A percentile compares a stretch with the other conserved stretches of the same genome.
These are phyloP conservation scores for Moesziomyces antarcticus DNA, from an alignment of 1,284 basidiomycete species.

Conservation along the genomic window DNA sequence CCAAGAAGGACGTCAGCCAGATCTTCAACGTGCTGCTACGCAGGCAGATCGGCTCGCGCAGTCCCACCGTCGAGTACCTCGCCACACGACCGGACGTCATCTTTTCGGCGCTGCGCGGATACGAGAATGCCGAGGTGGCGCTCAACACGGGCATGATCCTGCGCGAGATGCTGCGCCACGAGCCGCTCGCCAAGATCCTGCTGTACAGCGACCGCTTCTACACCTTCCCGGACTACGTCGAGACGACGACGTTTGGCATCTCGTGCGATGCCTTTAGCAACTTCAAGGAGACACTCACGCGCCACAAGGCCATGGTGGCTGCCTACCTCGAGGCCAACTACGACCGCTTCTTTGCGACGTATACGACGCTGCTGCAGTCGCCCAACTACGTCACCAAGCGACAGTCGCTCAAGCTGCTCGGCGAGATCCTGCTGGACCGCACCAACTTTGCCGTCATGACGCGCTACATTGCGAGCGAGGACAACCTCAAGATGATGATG, in stretches of 20 bases:
- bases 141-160: slow-evolving; percentile 98
- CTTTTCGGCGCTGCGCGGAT: slow-evolving; percentile 81
- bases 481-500: slow-evolving; percentile 99
- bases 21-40: slow-evolving; percentile 96
- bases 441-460: slow-evolving; percentile 99
- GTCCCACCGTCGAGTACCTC: slow-evolving; percentile 95
- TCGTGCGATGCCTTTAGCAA: slow-evolving; percentile 98
- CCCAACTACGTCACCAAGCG: slow-evolving; percentile 99
- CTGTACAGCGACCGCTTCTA: slow-evolving; percentile 92
- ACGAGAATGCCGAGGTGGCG: slow-evolving; percentile 92
- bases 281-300: slow-evolving; percentile 81
- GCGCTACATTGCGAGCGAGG: slow-evolving; percentile 84
- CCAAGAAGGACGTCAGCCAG: slow-evolving; percentile 90
- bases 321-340: slow-evolving; percentile 96
- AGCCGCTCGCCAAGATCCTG: slow-evolving; percentile 87
- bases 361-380: slow-evolving; percentile 89
- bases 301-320: slow-evolving; percentile 96
- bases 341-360: slow-evolving; percentile 95
- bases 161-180: slow-evolving; percentile 95
- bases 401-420: slow-evolving; percentile 95
- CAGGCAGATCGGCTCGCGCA: slow-evolving; percentile 89
- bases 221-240: slow-evolving; percentile 94
- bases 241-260: slow-evolving; percentile 96
- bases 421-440: slow-evolving; percentile 95
- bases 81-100: slow-evolving; percentile 85